phyloP scores from a whole-genome alignment of 805 yeast genomes.

The Kodamaea neixiangensis region DNA sequence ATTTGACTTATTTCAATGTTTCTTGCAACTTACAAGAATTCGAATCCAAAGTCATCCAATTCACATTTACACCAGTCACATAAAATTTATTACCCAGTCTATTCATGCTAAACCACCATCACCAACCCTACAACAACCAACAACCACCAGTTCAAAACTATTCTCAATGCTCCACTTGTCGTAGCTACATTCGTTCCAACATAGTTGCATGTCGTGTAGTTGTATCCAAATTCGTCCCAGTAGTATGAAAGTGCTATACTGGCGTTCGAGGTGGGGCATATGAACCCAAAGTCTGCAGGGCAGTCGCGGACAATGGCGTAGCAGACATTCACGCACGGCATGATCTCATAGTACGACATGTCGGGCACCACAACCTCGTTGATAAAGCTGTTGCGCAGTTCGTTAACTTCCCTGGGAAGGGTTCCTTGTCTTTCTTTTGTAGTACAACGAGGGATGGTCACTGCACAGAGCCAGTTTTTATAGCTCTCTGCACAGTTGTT shows the following conservation, averaged over 20 bases:
- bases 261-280: slow-evolving; percentile 59
- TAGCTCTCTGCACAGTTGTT: slow-evolving; percentile 70
- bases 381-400: slow-evolving; percentile 63
- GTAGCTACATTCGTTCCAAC: slow-evolving; percentile 24
- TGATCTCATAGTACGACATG: slow-evolving; percentile 67
- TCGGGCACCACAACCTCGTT: slow-evolving; percentile 54
- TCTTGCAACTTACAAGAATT: neutral
- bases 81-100: neutral
- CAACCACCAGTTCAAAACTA: slow-evolving; percentile 18
- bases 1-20: neutral
- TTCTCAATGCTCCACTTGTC: slow-evolving; percentile 10
- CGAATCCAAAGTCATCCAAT: too few species aligned
- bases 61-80: neutral
- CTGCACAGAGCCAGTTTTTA: slow-evolving; percentile 86
- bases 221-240: slow-evolving; percentile 32
- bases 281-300: slow-evolving; percentile 73
- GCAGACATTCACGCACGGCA: slow-evolving; percentile 87
- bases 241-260: slow-evolving; percentile 44
- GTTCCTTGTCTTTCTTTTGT: slow-evolving; percentile 49
- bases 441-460: slow-evolving; percentile 84
- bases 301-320: slow-evolving; percentile 78
- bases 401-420: slow-evolving; percentile 44
- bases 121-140: slow-evolving; percentile 9
- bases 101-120: neutral
- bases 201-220: slow-evolving; percentile 37